Percentiles rank a stretch among this genome's conserved stretches.
Conservation (phyloP, 257 asterid genomes). For the Penstemon newberryi region DNA sequence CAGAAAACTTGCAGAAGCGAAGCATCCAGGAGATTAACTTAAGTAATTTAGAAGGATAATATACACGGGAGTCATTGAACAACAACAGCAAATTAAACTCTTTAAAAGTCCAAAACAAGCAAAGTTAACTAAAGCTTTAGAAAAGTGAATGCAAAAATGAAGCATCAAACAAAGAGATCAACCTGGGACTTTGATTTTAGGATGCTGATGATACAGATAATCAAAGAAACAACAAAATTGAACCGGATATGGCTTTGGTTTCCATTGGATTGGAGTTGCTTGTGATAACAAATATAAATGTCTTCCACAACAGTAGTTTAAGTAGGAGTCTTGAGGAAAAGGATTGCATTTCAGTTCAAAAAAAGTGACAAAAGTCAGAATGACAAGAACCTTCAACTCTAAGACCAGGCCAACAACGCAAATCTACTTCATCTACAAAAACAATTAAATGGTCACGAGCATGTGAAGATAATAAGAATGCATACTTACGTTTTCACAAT, state of each 20-base stretch:
- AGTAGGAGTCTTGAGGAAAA: constrained; percentile 8
- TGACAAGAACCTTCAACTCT: constrained; percentile 19
- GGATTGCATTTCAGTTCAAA: constrained; percentile 17
- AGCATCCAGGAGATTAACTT: constrained; percentile 8
- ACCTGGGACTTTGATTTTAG: neutral
- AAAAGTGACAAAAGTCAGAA: constrained; percentile 2
- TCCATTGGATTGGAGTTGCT: constrained; percentile 5
- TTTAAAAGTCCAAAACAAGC: constrained; percentile 12
- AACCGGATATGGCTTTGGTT: neutral
- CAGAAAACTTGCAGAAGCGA: constrained; percentile 21
- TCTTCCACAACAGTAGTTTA: constrained; percentile 19
- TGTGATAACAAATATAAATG: constrained; percentile 17
- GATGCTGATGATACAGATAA: neutral
- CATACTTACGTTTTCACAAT: constrained; percentile 75
- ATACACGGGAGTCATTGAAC: neutral
- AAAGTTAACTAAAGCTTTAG: constrained; percentile 4
- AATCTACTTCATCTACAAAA: constrained; percentile 7
- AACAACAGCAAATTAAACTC: constrained; percentile 10
- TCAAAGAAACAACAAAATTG: neutral
- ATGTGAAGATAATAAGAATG: constrained; percentile 24
- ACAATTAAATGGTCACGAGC: constrained; percentile 14
- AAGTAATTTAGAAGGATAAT: neutral
- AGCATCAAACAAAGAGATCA: neutral
- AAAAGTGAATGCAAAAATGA: neutral
- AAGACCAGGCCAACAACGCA: constrained; percentile 26